Percentiles rank a stretch among this genome's conserved stretches.
phyloP scores from a whole-genome alignment of 495 filamentous ascomycete genomes.

The Podospora bellae-mahoneyi region DNA sequence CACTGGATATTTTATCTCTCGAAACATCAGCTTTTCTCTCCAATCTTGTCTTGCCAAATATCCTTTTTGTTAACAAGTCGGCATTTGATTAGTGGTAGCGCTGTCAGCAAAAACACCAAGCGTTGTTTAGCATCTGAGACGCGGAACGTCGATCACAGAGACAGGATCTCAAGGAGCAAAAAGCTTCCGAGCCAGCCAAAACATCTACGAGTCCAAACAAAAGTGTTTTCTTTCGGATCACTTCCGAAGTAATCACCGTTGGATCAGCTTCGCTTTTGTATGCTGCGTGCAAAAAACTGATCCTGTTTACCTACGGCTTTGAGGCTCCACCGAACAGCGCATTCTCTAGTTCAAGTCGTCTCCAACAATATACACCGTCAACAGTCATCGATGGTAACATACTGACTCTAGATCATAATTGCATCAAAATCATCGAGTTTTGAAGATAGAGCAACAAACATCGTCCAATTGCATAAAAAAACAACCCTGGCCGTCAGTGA shows the following conservation, averaged over 20 bases:
- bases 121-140: conserved; percentile 25
- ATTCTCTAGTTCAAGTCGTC: no score
- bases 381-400: no score
- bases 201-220: conserved; percentile 8
- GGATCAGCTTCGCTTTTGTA: neutral
- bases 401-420: no score
- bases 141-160: conserved; percentile 13
- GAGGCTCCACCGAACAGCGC: no score
- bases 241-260: neutral
- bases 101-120: conserved; percentile 9
- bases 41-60: no score
- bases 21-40: no score
- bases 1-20: no score
- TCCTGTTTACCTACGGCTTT: neutral
- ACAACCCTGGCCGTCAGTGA: neutral
- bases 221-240: conserved; percentile 4
- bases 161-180: conserved; percentile 3
- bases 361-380: no score
- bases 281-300: neutral
- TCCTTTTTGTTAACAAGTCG: neutral
- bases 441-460: neutral
- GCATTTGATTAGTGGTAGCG: neutral
- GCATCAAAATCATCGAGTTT: neutral
- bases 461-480: neutral
- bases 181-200: conserved; percentile 12